A percentile compares a stretch with the other conserved stretches of the same genome.
These are phyloP conservation scores for Vanderwaltozyma polyspora DNA, from an alignment of 805 yeast genomes.

Conservation along the genomic window DNA sequence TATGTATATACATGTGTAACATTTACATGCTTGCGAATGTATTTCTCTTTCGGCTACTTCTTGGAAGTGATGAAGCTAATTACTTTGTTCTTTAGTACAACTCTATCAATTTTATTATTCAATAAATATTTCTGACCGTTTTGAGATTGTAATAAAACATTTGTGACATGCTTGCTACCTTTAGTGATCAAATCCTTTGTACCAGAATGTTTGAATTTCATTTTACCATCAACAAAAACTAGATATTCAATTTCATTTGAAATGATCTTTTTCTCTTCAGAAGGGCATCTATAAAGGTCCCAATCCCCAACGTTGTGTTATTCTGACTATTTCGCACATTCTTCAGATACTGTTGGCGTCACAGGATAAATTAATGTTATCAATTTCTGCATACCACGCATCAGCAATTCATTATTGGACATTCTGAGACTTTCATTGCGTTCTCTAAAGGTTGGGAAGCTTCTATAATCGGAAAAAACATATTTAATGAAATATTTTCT, in stretches of 20 bases:
- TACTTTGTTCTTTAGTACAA: slow-evolving; percentile 43
- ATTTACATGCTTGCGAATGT: no score
- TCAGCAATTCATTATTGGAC: slow-evolving; percentile 32
- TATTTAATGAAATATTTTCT: no score
- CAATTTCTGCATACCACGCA: slow-evolving; percentile 41
- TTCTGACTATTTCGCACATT: slow-evolving; percentile 51
- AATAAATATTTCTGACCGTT: slow-evolving; percentile 34
- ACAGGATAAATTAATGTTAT: slow-evolving; percentile 66
- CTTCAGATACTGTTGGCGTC: slow-evolving; percentile 74
- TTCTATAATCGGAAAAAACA: no score
- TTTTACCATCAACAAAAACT: slow-evolving; percentile 66
- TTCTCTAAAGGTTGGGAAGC: no score
- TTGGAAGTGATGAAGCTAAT: no score
- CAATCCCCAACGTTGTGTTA: slow-evolving; percentile 9
- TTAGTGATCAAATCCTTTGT: slow-evolving; percentile 29
- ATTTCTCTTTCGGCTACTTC: no score
- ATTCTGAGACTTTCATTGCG: no score
- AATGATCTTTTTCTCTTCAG: slow-evolving; percentile 27
- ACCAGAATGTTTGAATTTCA: slow-evolving; percentile 37
- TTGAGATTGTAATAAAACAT: slow-evolving; percentile 25
- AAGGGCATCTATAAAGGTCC: slow-evolving; percentile 53
- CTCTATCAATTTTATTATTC: slow-evolving; percentile 35
- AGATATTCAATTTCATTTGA: slow-evolving; percentile 35
- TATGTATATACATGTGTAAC: no score
- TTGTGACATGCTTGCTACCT: slow-evolving; percentile 29